Evolutionary conservation across 148 eudicot genomes (phyloP).

Genomic region (Persicaria tinctoria): DNA sequence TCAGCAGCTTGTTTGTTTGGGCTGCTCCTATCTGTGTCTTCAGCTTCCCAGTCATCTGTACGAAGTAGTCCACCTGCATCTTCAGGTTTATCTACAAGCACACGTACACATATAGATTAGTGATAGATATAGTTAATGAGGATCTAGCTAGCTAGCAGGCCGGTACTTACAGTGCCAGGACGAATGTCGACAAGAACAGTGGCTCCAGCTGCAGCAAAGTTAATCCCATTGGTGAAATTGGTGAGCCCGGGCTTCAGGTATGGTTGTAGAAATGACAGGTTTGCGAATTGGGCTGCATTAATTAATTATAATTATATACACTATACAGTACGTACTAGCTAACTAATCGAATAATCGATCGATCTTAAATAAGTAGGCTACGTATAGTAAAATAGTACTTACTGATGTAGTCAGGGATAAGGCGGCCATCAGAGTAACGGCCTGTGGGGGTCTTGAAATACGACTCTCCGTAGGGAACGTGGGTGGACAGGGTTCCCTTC

Average conservation of each 20-base stretch:
- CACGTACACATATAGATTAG: background rate
- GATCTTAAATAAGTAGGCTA: no score
- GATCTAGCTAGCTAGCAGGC: background rate
- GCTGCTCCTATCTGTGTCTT: constrained; percentile 20
- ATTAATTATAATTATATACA: background rate
- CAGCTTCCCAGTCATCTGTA: constrained; percentile 20
- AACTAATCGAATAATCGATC: background rate
- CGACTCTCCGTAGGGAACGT: constrained; percentile 32
- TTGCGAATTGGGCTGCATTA: constrained; percentile 36
- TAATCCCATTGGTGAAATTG: constrained; percentile 26
- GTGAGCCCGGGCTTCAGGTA: constrained; percentile 27
- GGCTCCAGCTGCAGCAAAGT: constrained; percentile 59
- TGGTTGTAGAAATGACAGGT: constrained; percentile 31
- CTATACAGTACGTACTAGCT: background rate
- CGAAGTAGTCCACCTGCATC: constrained; percentile 28
- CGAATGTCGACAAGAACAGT: constrained; percentile 39
- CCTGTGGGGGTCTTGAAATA: constrained; percentile 33
- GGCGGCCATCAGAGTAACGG: constrained; percentile 26
- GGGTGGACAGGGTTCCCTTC: constrained; percentile 14
- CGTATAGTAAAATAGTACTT: background rate
- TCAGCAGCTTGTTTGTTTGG: constrained; percentile 19
- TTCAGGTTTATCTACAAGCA: constrained; percentile 18
- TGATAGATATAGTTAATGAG: background rate
- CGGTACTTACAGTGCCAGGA: constrained; percentile 28
- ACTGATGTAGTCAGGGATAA: constrained; percentile 33